A percentile compares a stretch with the other conserved stretches of the same genome.
Evolutionary conservation across 78 protist species (phyloP).

Genomic region (Emiliania huxleyi): DNA sequence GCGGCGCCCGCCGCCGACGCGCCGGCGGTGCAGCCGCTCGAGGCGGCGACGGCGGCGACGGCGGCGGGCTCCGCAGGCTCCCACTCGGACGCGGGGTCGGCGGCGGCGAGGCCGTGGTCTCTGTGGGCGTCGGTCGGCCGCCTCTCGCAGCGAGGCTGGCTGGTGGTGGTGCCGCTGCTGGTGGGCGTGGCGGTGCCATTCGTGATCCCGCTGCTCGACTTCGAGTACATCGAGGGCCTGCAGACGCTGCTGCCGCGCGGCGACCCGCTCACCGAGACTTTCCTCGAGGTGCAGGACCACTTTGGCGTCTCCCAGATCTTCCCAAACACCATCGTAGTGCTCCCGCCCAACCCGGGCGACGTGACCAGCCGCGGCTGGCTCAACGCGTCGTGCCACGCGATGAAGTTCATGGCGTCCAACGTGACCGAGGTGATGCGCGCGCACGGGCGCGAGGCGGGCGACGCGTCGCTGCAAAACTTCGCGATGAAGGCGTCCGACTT

Average conservation of each 20-base stretch:
- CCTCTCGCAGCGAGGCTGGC: not conserved
- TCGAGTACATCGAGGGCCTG: not conserved
- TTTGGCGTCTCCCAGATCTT: not conserved
- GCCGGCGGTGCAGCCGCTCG: not conserved
- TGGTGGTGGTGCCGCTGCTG: not conserved
- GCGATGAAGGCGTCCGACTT: not conserved
- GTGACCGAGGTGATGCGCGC: not conserved
- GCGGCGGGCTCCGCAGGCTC: not conserved
- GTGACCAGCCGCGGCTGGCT: not conserved
- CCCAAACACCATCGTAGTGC: not conserved
- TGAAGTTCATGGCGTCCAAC: not conserved
- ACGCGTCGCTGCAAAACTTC: not conserved
- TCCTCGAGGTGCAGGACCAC: not conserved
- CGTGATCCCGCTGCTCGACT: not conserved
- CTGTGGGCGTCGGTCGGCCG: conserved; percentile 12
- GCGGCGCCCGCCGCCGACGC: not conserved
- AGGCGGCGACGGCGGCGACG: not conserved
- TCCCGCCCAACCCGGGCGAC: not conserved
- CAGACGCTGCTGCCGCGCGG: not conserved
- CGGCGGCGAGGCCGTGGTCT: not conserved
- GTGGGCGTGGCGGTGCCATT: not conserved
- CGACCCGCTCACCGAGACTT: not conserved
- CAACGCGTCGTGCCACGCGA: not conserved
- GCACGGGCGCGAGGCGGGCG: not conserved
- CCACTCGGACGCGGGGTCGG: not conserved